Base-by-base conservation (phyloP, 345 rosid species). In the Erucastrum elatum region DNA sequence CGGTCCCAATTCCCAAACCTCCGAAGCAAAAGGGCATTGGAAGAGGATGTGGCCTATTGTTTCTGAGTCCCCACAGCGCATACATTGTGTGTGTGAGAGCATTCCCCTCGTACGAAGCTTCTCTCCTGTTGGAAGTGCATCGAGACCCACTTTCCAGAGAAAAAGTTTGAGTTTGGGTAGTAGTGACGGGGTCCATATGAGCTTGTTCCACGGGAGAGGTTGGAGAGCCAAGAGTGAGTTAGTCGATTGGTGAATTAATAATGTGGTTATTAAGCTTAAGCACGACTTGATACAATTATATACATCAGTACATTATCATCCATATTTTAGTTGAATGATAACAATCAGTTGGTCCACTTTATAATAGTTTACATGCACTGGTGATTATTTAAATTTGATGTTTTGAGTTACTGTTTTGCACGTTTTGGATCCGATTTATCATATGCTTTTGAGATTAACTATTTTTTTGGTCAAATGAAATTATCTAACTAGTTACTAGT, bases 291-390 rank as follows among this genome's bases (percentile, higher is more conserved):
- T 35, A 26, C 29, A 64, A 64, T 64, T 30, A 31, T 51, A 8
- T 13, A 12, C 75, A 60, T 39, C 26, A 64, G 12, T 64, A 73
- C 3, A 7, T 6, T 30, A 63, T 73, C 2, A 7, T 34, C 29
- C 53, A 30, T 9, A 30, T 3, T n/a, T 61, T 41, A 44, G 16
- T 64, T 30, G 46, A 11, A 64, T 6, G 63, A 46, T 41, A 17
- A 49, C 63, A 53, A 74, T 74, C 29, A 53, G 53, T 26, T 64
- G 55, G 64, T n/a, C 53, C 70, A 46, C 70, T 8, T 12, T 46
- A 16, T 31, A 21, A 17, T 34, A 73, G 25, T 63, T 72, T 31
- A 30, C 16, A 15, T 59, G 49, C 68, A 61, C 60, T 55, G 26
- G 3, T 16, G 60, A 3, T 41, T 11, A 16, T 6, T 46, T 11